These are phyloP conservation scores for Colletotrichum lindemuthianum DNA, from an alignment of 2,329 filamentous ascomycete species.

Conservation along the genomic window DNA sequence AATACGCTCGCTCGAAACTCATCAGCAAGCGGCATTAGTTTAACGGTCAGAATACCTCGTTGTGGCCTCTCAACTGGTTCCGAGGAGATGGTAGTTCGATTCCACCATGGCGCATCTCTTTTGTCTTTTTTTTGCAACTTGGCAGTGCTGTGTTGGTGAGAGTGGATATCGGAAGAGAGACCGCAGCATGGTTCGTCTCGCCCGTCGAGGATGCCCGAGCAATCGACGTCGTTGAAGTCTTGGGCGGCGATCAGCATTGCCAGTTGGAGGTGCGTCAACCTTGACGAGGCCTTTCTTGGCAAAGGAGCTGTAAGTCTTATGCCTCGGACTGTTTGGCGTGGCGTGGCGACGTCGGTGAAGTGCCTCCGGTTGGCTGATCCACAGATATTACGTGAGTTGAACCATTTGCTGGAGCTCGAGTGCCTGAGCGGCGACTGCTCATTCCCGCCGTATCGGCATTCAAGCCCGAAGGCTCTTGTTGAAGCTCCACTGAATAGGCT, in stretches of 20 bases:
- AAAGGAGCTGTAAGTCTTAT: not conserved
- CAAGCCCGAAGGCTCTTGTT: conserved; percentile 15
- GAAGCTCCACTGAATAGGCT: conserved; percentile 32
- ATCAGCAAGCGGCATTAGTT: conserved; percentile 23
- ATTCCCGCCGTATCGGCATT: conserved; percentile 22
- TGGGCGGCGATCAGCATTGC: not conserved
- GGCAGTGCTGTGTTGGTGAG: not conserved
- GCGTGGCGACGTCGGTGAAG: conserved; percentile 1
- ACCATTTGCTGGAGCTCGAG: conserved; percentile 12
- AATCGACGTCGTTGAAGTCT: not conserved
- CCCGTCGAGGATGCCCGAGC: not conserved
- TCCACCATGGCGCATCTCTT: conserved; percentile 13
- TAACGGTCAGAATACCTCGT: conserved; percentile 26
- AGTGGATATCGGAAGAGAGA: not conserved
- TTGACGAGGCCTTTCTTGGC: not conserved
- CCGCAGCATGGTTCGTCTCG: not conserved
- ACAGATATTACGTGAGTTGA: conserved; percentile 15
- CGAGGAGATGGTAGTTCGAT: conserved; percentile 32
- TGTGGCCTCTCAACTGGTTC: conserved; percentile 29
- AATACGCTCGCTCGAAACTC: not conserved
- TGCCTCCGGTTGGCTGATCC: conserved; percentile 5
- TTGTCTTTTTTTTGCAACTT: not conserved
- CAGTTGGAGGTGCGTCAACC: not conserved
- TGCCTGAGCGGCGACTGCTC: not conserved
- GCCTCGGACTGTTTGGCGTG: not conserved